A percentile compares a stretch with the other conserved stretches of the same genome.
phyloP scores from a whole-genome alignment of 164 flowering plant species.

The Brasenia schreberi region DNA sequence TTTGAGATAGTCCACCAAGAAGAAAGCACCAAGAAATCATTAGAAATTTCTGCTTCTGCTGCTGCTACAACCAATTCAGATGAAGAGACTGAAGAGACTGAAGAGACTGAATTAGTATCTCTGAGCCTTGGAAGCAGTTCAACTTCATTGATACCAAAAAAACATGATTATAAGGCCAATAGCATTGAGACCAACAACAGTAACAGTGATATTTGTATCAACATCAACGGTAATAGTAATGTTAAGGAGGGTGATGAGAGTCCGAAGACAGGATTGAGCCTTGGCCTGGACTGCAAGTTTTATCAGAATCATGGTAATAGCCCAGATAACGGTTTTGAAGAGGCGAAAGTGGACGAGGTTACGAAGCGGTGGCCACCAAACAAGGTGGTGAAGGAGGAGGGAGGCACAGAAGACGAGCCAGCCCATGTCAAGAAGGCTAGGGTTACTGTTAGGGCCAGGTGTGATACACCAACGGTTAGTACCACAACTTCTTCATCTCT shows the following conservation, averaged over 20 bases:
- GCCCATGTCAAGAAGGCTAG: conserved; percentile 59
- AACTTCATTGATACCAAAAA: conserved; percentile 16
- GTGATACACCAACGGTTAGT: conserved; percentile 71
- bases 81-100: conserved; percentile 10
- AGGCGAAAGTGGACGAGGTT: conserved; percentile 24
- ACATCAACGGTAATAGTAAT: not conserved
- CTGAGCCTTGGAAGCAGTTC: conserved; percentile 54
- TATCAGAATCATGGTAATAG: conserved; percentile 10
- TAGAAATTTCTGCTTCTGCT: conserved; percentile 2
- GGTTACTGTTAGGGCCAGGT: conserved; percentile 78
- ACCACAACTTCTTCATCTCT: not conserved
- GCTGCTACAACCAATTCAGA: not conserved
- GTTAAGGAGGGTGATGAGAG: conserved; percentile 5
- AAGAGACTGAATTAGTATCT: conserved; percentile 51
- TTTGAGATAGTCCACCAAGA: conserved; percentile 28
- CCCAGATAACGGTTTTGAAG: conserved; percentile 28
- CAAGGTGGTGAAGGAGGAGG: conserved; percentile 27
- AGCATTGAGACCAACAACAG: conserved; percentile 10
- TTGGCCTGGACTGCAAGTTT: conserved; percentile 31
- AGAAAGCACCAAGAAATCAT: conserved; percentile 11
- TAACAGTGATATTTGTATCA: too few species aligned
- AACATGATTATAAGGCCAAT: conserved; percentile 16
- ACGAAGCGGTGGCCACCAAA: conserved; percentile 41
- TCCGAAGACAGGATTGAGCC: conserved; percentile 21
- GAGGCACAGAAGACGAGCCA: conserved; percentile 39